Base-by-base conservation (phyloP, 805 yeast genomes). In the Saccharomycopsis sp. region DNA sequence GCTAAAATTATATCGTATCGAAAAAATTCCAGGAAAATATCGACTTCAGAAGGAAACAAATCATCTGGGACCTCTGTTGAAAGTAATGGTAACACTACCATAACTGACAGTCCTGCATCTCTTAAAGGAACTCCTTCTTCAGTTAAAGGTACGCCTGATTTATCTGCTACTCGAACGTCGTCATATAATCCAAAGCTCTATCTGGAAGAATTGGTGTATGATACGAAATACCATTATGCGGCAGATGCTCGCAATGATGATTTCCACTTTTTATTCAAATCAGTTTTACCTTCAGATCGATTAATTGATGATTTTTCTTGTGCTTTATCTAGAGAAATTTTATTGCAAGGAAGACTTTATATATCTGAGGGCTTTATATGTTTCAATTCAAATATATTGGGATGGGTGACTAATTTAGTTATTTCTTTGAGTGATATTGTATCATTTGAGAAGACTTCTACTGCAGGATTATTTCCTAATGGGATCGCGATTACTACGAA, bases 381-480 rank as follows among this genome's bases (percentile, higher is more conserved):
- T 58, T 93, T 93, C 70, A 81, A 87, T 58, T 83, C 96, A 5
- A 83, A 82, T 53, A 68, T 93, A 32, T 65, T 90, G 37, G 96
- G 96, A 1, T 89, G 96, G 95, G 84, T 87, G 8, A 86, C 96
- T 7, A 84, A 76, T 51, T 65, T 89, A 31, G 74, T 82, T 2
- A 72, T 93, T 16, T 79, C 86, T 0, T 73, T 80, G 53, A 75
- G 72, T 38, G 95, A 87, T 45, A 76, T 93, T 21, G 68, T 72
- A 8, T 68, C 73, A 23, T 75, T 88, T 53, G 96, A 90, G 56
- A 85, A 86, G 61, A 82, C 79, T 47, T 72, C 79, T 16, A 87
- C 96, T 0, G 96, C 86, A 4, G 96, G 94, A 0, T 67, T 90
- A 20, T 87, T 90, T 56, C 95, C 95, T 19, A 90, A 90, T 59